Evolutionary conservation across 495 filamentous ascomycete genomes (phyloP).

Genomic region (Clavariopsis aquatica): DNA sequence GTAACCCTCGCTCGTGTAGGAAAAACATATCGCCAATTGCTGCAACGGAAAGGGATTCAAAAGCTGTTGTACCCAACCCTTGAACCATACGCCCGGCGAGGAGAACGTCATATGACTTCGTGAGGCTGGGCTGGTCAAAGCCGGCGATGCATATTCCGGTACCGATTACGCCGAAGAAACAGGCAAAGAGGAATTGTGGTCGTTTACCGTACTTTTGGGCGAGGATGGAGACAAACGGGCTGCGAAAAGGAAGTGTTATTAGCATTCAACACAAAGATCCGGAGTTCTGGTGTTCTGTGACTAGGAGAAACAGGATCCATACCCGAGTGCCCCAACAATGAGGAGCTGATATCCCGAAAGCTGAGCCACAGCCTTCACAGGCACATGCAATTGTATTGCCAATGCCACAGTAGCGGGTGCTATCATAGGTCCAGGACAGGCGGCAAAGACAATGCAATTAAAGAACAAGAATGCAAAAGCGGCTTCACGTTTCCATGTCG

Average conservation of each 20-base stretch:
- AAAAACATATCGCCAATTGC: conserved; percentile 30
- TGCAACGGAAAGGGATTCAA: conserved; percentile 24
- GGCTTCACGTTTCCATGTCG: conserved; percentile 26
- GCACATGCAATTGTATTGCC: conserved; percentile 17
- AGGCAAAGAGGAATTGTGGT: conserved; percentile 26
- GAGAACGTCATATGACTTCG: conserved; percentile 20
- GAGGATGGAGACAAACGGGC: conserved; percentile 25
- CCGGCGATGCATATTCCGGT: conserved; percentile 30
- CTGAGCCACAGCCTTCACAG: conserved; percentile 16
- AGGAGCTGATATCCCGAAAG: conserved; percentile 29
- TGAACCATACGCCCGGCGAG: conserved; percentile 25
- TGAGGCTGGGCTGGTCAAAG: conserved; percentile 17
- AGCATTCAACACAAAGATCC: neutral
- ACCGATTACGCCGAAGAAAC: conserved; percentile 25
- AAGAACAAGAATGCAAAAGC: conserved; percentile 31
- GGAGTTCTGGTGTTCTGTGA: neutral
- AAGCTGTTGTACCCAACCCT: conserved; percentile 25
- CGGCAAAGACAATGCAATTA: conserved; percentile 31
- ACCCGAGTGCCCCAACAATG: conserved; percentile 25
- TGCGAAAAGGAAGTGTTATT: neutral
- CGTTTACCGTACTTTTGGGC: conserved; percentile 28
- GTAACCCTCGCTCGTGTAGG: conserved; percentile 21
- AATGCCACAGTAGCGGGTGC: conserved; percentile 26
- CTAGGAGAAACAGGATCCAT: neutral
- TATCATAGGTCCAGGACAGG: conserved; percentile 27